These are phyloP conservation scores for Ambrosiella xylebori DNA, from an alignment of 2,329 filamentous ascomycete species.

Conservation along the genomic window DNA sequence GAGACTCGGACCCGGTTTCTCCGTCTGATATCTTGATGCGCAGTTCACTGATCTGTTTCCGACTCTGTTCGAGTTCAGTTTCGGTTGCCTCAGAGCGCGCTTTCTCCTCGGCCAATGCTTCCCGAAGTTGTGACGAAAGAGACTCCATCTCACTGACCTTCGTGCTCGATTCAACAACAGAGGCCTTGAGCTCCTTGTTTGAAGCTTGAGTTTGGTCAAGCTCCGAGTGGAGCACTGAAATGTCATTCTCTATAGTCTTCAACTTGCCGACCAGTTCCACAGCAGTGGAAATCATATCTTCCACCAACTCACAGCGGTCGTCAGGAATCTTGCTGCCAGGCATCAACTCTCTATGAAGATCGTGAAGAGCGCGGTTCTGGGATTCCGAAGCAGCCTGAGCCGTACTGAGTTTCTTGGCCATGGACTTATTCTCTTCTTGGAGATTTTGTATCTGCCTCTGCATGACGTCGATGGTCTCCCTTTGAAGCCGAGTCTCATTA, in stretches of 20 bases:
- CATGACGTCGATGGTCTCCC: constrained; percentile 41
- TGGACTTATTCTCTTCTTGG: constrained; percentile 34
- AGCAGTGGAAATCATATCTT: constrained; percentile 39
- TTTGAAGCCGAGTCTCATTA: constrained; percentile 41
- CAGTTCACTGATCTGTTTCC: constrained; percentile 50
- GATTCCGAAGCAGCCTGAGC: constrained; percentile 34
- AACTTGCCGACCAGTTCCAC: constrained; percentile 43
- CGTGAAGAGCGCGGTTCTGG: constrained; percentile 37
- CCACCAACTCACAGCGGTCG: constrained; percentile 40
- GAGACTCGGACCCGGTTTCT: constrained; percentile 63
- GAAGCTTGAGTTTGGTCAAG: constrained; percentile 40
- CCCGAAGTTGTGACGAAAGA: constrained; percentile 32
- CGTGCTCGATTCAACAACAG: constrained; percentile 29
- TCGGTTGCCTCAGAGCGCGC: constrained; percentile 38
- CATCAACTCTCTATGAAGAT: constrained; percentile 40
- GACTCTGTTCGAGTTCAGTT: constrained; percentile 42
- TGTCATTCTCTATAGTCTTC: constrained; percentile 40
- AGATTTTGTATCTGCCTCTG: constrained; percentile 38
- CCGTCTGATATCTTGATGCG: constrained; percentile 61
- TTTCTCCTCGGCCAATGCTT: constrained; percentile 35
- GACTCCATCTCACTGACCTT: constrained; percentile 35
- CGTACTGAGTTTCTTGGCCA: constrained; percentile 32
- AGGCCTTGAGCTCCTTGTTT: constrained; percentile 36
- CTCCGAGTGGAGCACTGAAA: constrained; percentile 43
- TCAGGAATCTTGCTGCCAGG: constrained; percentile 34